phyloP scores from a whole-genome alignment of 257 asterid species.

The Solanum virginianum region DNA sequence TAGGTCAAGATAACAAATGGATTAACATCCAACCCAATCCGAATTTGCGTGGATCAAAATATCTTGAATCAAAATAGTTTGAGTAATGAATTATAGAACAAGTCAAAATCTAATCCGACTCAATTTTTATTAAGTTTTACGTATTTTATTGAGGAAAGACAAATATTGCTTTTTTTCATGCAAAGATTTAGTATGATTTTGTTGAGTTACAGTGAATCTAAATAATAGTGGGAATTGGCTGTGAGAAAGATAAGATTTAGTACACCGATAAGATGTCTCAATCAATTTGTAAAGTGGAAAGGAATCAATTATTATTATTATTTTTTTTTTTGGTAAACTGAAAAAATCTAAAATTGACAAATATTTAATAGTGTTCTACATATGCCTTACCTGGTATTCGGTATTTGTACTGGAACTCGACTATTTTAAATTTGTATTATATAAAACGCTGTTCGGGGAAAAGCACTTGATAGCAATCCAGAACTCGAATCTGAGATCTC shows the following conservation, averaged over 20 bases:
- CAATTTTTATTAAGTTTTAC: no score
- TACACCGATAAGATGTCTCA: neutral
- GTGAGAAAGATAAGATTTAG: neutral
- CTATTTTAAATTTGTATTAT: rapidly evolving
- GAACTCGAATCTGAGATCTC: no score
- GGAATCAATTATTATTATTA: neutral
- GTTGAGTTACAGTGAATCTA: neutral
- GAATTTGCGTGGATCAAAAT: no score
- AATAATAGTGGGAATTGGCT: neutral
- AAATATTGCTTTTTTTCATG: neutral
- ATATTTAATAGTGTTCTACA: neutral
- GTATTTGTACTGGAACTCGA: rapidly evolving
- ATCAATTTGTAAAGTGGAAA: neutral
- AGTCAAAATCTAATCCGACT: no score
- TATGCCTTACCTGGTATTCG: neutral
- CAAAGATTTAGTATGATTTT: neutral
- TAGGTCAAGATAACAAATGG: no score
- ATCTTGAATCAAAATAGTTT: no score
- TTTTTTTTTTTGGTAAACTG: no score
- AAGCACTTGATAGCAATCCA: no score
- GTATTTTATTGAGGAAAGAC: no score
- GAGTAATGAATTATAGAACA: rapidly evolving
- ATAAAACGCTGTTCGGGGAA: rapidly evolving
- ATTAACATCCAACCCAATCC: no score
- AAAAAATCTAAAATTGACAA: neutral